Conservation (phyloP, 2,329 filamentous ascomycete species). For the Penicillium brevicompactum region DNA sequence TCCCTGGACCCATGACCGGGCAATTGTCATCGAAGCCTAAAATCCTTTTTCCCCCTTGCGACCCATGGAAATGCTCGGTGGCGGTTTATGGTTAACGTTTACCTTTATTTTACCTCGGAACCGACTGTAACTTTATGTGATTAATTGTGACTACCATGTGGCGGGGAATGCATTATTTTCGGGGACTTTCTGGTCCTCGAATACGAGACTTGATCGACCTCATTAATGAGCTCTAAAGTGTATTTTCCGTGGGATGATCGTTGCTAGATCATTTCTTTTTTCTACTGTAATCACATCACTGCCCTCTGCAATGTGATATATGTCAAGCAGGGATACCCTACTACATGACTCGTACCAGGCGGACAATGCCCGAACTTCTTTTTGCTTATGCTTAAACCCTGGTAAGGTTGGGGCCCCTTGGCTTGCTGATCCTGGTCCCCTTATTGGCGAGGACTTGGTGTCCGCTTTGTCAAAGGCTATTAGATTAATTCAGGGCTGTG, state of each 20-base stretch:
- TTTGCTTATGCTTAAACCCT: conserved; percentile 40
- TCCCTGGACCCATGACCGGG: neutral
- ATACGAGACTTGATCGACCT: conserved; percentile 15
- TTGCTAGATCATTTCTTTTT: neutral
- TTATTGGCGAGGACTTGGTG: conserved; percentile 19
- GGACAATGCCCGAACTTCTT: conserved; percentile 28
- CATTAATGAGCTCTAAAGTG: neutral
- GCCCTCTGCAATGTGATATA: conserved; percentile 20
- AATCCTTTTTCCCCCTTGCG: conserved; percentile 10
- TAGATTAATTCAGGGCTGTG: conserved; percentile 18
- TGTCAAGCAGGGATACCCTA: conserved; percentile 22
- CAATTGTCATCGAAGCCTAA: conserved; percentile 26
- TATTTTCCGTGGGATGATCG: neutral
- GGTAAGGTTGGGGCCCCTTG: conserved; percentile 39
- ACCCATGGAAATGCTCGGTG: conserved; percentile 17
- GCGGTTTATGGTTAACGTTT: conserved; percentile 8
- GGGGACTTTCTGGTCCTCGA: conserved; percentile 20
- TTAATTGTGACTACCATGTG: conserved; percentile 21
- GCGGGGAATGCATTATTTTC: conserved; percentile 18
- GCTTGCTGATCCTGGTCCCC: conserved; percentile 23
- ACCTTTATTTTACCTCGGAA: conserved; percentile 8
- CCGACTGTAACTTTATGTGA: neutral
- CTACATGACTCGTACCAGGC: conserved; percentile 30
- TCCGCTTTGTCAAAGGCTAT: conserved; percentile 18
- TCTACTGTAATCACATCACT: conserved; percentile 2